Base-by-base conservation (phyloP, 345 rosid species). In the Rubroshorea leprosula region DNA sequence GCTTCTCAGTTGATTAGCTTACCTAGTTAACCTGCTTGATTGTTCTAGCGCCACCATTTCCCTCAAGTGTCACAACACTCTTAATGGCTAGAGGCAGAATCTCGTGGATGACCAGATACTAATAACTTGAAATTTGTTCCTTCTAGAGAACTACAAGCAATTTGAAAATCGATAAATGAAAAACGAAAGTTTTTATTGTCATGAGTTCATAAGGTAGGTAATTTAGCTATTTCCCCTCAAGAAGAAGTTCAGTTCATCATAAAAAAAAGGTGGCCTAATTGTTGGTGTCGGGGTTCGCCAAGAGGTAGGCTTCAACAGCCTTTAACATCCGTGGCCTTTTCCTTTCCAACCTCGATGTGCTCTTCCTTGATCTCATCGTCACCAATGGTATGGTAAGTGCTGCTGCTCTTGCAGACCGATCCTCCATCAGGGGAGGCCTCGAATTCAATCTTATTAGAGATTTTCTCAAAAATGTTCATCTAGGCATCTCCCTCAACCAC, bases 41-140 rank as follows among this genome's bases (percentile, higher is more conserved):
- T 44, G 48, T 76, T 19, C 80, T 78, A 8, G 78, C 55, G 6
- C 76, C 85, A 13, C 80, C 85, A 45, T 80, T 57, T 15, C 87
- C 84, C 55, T 76, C 56, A 6, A 79, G 4, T 14, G 49, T 18
- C 4, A 67, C 75, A 4, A 50, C 35, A 3, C 62, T 74, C 57
- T 57, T 54, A 23, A 76, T 46, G 21, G 56, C 72, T 15, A 73
- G 70, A 1, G 84, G 80, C 51, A 72, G 2, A 31, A 70, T 53
- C 67, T 72, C 74, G 38, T 71, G 68, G 49, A n/a, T n/a, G n/a
- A n/a, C n/a, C n/a, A n/a, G n/a, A n/a, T n/a, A n/a, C n/a, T n/a
- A n/a, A n/a, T n/a, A n/a, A n/a, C n/a, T n/a, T n/a, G n/a, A n/a
- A n/a, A n/a, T n/a, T n/a, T n/a, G n/a, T n/a, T n/a, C n/a, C n/a